A percentile compares a stretch with the other conserved stretches of the same genome.
Evolutionary conservation across 371 early-diverging fungal species (phyloP).

Genomic region (Rhizomucor miehei): DNA sequence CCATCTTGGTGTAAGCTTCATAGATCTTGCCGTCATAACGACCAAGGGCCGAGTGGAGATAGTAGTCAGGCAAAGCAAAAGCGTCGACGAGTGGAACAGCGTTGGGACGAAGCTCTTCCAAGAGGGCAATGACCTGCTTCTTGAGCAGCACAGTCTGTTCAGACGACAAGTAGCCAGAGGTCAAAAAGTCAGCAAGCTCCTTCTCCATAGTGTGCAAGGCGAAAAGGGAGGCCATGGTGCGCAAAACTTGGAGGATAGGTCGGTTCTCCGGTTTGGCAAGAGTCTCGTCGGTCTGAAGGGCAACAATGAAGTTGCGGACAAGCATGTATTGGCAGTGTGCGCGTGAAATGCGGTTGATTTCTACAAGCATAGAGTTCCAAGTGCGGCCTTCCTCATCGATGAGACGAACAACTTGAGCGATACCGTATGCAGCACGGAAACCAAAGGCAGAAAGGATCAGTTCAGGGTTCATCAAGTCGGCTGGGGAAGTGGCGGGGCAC

Average conservation of each 20-base stretch:
- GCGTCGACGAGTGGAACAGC: conserved; percentile 76
- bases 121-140: conserved; percentile 42
- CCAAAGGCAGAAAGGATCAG: conserved; percentile 63
- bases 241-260: conserved; percentile 36
- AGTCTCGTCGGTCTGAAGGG: conserved; percentile 34
- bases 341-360: conserved; percentile 57
- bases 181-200: conserved; percentile 64
- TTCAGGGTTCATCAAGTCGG: conserved; percentile 60
- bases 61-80: conserved; percentile 74
- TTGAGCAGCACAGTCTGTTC: conserved; percentile 53
- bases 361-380: conserved; percentile 69
- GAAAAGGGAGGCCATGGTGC: conserved; percentile 51
- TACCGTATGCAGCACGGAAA: conserved; percentile 63
- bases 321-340: conserved; percentile 69
- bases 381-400: conserved; percentile 54
- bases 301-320: conserved; percentile 53
- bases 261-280: conserved; percentile 23
- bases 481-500: conserved; percentile 40
- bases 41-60: conserved; percentile 77
- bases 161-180: conserved; percentile 44
- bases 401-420: conserved; percentile 50
- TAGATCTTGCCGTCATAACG: conserved; percentile 75
- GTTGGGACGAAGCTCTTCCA: conserved; percentile 63
- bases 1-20: conserved; percentile 67
- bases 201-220: conserved; percentile 65